Conservation (phyloP, 106 monocot genomes). For the Acorus gramineus region DNA sequence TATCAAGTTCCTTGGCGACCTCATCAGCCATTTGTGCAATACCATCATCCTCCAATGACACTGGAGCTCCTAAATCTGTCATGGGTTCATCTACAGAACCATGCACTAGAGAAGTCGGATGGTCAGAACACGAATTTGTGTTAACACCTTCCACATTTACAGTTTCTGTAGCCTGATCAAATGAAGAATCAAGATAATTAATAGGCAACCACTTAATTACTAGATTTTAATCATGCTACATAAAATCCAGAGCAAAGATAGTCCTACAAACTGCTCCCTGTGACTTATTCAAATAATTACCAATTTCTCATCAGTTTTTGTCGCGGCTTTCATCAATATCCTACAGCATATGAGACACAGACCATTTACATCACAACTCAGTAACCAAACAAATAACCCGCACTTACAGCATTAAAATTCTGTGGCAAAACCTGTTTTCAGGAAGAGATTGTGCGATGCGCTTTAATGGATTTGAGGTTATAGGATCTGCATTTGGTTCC, state of each 20-base stretch:
- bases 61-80: conserved; percentile 31
- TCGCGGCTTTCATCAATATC: conserved; percentile 21
- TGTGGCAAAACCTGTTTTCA: conserved; percentile 26
- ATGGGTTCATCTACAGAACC: conserved; percentile 6
- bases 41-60: conserved; percentile 38
- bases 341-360: conserved; percentile 27
- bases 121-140: conserved; percentile 3
- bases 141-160: conserved; percentile 16
- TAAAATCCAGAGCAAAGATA: no score
- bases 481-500: conserved; percentile 30
- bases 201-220: neutral
- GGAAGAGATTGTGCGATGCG: conserved; percentile 20
- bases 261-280: no score
- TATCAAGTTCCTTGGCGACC: conserved; percentile 72
- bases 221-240: neutral
- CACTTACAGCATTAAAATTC: no score
- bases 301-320: conserved; percentile 11
- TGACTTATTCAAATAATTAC: conserved; percentile 16
- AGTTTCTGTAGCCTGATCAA: conserved; percentile 21
- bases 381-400: neutral
- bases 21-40: conserved; percentile 62
- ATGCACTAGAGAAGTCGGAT: conserved; percentile 12
- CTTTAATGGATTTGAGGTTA: conserved; percentile 26
- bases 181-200: conserved; percentile 1
- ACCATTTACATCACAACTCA: conserved; percentile 2